phyloP scores from a whole-genome alignment of 108 stramenopile genomes.

The Cafeteria roenbergensis region DNA sequence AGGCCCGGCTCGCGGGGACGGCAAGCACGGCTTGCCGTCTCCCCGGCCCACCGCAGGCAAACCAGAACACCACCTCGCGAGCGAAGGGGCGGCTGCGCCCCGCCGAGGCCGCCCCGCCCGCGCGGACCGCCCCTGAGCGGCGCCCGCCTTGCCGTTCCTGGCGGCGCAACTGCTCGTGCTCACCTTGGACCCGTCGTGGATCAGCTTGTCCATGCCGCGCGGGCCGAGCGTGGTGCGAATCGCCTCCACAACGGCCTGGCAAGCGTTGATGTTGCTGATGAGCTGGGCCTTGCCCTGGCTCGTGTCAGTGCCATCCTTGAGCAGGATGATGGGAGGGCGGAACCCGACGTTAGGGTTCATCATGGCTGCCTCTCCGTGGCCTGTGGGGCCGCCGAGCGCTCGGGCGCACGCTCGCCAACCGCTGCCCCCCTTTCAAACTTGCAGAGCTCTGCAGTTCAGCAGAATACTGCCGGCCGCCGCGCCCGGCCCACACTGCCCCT shows the following conservation, averaged over 20 bases:
- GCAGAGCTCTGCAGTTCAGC: background rate
- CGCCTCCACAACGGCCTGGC: conserved; percentile 84
- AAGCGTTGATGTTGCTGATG: conserved; percentile 96
- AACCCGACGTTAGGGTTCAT: conserved; percentile 45
- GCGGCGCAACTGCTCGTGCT: no score
- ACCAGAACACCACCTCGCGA: background rate
- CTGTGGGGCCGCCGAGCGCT: conserved; percentile 11
- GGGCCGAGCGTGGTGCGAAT: conserved; percentile 90
- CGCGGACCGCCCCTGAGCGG: no score
- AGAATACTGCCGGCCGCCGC: conserved; percentile 14
- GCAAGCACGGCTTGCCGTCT: no score
- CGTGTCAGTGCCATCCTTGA: conserved; percentile 93
- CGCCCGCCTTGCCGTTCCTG: no score
- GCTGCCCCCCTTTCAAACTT: background rate
- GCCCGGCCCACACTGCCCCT: no score
- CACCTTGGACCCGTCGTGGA: conserved; percentile 57
- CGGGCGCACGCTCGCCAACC: background rate
- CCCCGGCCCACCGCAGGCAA: no score
- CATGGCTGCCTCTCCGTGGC: conserved; percentile 22
- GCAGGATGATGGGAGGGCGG: conserved; percentile 81
- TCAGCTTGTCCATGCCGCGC: conserved; percentile 98
- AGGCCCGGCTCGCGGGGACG: no score
- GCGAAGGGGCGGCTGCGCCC: no score
- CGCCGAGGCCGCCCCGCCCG: no score
- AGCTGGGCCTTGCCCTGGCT: conserved; percentile 94